Percentiles rank a stretch among this genome's conserved stretches.
These are phyloP conservation scores for Gastrolobium villosum DNA, from an alignment of 306 rosid genomes.

Conservation along the genomic window DNA sequence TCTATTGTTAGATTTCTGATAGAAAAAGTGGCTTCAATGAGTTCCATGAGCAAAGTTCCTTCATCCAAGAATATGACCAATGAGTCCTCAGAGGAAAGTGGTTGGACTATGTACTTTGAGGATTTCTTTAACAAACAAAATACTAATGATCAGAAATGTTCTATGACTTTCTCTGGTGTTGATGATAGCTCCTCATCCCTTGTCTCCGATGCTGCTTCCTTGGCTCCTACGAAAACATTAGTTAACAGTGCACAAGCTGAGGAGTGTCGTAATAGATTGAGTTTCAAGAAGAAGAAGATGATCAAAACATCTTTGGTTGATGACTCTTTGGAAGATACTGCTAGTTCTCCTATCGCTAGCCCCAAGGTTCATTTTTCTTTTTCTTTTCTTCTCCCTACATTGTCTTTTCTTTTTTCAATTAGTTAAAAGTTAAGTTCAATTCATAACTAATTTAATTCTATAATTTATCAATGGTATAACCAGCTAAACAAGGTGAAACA, in stretches of 20 bases:
- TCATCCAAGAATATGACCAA: conserved; percentile 38
- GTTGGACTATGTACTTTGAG: conserved; percentile 86
- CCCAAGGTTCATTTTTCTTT: conserved; percentile 62
- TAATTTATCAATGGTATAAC: neutral
- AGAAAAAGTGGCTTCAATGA: conserved; percentile 43
- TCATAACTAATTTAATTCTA: neutral
- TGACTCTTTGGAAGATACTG: conserved; percentile 88
- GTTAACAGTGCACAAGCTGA: neutral
- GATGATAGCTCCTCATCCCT: conserved; percentile 45
- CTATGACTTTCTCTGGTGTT: conserved; percentile 42
- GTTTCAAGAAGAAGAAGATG: conserved; percentile 67
- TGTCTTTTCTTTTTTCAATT: neutral
- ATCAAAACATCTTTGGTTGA: conserved; percentile 57
- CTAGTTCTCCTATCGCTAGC: conserved; percentile 81
- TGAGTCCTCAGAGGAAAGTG: conserved; percentile 74
- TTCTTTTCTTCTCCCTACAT: neutral
- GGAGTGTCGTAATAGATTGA: conserved; percentile 41
- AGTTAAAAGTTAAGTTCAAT: neutral
- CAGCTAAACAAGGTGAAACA: conserved; percentile 44
- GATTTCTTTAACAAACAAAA: conserved; percentile 58
- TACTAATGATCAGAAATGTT: conserved; percentile 18
- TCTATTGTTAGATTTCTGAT: neutral
- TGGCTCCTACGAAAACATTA: conserved; percentile 39
- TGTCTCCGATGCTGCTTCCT: conserved; percentile 64
- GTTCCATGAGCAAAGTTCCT: conserved; percentile 51